phyloP scores from a whole-genome alignment of 1,284 basidiomycete species.

The Apiotrichum gracile region DNA sequence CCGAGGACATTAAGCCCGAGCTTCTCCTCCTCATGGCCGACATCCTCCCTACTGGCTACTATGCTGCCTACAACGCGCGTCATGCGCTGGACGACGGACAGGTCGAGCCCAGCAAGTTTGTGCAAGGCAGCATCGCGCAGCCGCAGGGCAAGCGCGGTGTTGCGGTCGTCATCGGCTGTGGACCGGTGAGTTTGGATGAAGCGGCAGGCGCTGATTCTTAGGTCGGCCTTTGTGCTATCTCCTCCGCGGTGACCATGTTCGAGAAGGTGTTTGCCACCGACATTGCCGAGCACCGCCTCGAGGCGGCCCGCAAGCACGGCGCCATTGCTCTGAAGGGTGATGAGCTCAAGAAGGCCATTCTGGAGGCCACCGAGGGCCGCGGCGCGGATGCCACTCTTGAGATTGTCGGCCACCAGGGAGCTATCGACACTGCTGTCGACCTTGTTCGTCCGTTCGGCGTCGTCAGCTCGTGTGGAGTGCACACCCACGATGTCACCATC shows the following conservation, averaged over 20 bases:
- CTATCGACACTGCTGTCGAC: conserved; percentile 65
- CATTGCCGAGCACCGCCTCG: conserved; percentile 23
- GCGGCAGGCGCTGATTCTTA: not conserved
- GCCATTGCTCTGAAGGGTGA: conserved; percentile 37
- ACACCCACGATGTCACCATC: conserved; percentile 35
- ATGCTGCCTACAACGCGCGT: conserved; percentile 45
- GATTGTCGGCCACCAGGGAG: conserved; percentile 71
- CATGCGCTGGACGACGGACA: conserved; percentile 29
- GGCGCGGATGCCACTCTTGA: conserved; percentile 52
- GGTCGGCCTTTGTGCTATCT: conserved; percentile 46
- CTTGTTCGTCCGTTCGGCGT: conserved; percentile 74
- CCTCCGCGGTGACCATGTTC: conserved; percentile 44
- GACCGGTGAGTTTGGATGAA: conserved; percentile 36
- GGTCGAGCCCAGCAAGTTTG: not conserved
- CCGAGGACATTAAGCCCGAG: conserved; percentile 39
- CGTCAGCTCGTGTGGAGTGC: conserved; percentile 70
- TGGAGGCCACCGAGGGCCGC: conserved; percentile 38
- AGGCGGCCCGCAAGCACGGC: conserved; percentile 39
- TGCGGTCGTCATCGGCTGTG: conserved; percentile 47
- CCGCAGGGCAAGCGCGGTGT: conserved; percentile 32
- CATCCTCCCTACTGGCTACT: conserved; percentile 49
- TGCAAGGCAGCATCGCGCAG: conserved; percentile 3
- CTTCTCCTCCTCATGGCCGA: conserved; percentile 49
- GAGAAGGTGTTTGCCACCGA: conserved; percentile 39
- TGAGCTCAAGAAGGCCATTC: conserved; percentile 27